Evolutionary conservation across 1,284 basidiomycete genomes (phyloP).

Genomic region (Trichosporon ovoides): DNA sequence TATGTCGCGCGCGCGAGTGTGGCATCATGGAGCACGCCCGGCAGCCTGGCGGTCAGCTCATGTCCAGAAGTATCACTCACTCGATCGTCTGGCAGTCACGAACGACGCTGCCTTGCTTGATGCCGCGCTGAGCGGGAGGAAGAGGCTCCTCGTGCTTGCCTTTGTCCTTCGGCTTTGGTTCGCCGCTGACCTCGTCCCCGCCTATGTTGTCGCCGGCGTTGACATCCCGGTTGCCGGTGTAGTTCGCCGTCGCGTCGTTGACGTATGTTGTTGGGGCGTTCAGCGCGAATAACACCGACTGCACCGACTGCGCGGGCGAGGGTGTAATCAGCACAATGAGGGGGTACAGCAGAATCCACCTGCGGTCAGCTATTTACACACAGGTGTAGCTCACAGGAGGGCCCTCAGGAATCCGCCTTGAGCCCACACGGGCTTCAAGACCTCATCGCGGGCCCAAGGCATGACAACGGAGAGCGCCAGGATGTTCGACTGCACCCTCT

Average conservation of each 20-base stretch:
- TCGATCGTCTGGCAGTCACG: constrained; percentile 43
- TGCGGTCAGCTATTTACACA: constrained; percentile 8
- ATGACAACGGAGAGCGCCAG: constrained; percentile 43
- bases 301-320: constrained; percentile 32
- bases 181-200: not conserved
- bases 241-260: constrained; percentile 11
- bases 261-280: constrained; percentile 40
- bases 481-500: constrained; percentile 41
- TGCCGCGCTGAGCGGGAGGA: constrained; percentile 25
- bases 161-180: constrained; percentile 15
- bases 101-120: constrained; percentile 43
- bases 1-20: constrained; percentile 34
- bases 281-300: constrained; percentile 43
- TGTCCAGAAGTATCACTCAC: constrained; percentile 25
- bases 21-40: constrained; percentile 33
- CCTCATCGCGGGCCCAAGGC: constrained; percentile 44
- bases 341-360: constrained; percentile 40
- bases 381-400: constrained; percentile 26
- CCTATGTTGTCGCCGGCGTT: constrained; percentile 7
- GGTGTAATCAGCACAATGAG: constrained; percentile 42
- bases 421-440: constrained; percentile 32
- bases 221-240: not conserved
- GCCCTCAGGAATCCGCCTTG: constrained; percentile 21
- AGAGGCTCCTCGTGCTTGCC: constrained; percentile 13
- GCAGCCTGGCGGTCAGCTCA: constrained; percentile 26